Conservation (phyloP, 108 stramenopile species). For the Cylindrotheca fusiformis region DNA sequence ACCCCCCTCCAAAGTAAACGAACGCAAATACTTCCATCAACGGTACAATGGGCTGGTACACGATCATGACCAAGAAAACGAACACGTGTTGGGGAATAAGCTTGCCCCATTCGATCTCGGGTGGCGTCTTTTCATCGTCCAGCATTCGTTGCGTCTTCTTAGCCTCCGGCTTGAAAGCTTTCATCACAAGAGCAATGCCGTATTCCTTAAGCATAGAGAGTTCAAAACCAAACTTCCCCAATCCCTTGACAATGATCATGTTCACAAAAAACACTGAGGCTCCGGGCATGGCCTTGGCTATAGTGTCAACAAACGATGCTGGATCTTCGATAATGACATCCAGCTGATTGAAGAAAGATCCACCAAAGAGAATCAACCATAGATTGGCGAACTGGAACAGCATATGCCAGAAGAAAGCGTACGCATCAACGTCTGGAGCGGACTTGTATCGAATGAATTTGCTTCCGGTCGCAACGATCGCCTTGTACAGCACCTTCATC, state of each 20-base stretch:
- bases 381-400: slow-evolving; percentile 43
- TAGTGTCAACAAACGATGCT: slow-evolving; percentile 19
- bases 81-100: slow-evolving; percentile 29
- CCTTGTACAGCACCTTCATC: slow-evolving; percentile 28
- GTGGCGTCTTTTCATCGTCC: slow-evolving; percentile 19
- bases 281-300: slow-evolving; percentile 38
- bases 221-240: slow-evolving; percentile 29
- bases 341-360: slow-evolving; percentile 37
- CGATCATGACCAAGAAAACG: slow-evolving; percentile 11
- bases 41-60: slow-evolving; percentile 29
- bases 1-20: slow-evolving; percentile 16
- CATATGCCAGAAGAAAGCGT: slow-evolving; percentile 43
- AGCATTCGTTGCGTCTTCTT: slow-evolving; percentile 36
- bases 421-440: slow-evolving; percentile 36
- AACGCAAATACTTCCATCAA: slow-evolving; percentile 27
- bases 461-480: slow-evolving; percentile 24
- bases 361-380: slow-evolving; percentile 52
- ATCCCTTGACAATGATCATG: slow-evolving; percentile 21
- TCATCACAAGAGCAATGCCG: slow-evolving; percentile 19
- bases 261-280: slow-evolving; percentile 40
- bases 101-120: slow-evolving; percentile 33
- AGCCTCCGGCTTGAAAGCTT: slow-evolving; percentile 20
- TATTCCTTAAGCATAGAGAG: slow-evolving; percentile 28
- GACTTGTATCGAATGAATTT: slow-evolving; percentile 36
- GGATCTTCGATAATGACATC: slow-evolving; percentile 22